phyloP scores from a whole-genome alignment of 2,329 filamentous ascomycete species.

The Moelleriella libera region DNA sequence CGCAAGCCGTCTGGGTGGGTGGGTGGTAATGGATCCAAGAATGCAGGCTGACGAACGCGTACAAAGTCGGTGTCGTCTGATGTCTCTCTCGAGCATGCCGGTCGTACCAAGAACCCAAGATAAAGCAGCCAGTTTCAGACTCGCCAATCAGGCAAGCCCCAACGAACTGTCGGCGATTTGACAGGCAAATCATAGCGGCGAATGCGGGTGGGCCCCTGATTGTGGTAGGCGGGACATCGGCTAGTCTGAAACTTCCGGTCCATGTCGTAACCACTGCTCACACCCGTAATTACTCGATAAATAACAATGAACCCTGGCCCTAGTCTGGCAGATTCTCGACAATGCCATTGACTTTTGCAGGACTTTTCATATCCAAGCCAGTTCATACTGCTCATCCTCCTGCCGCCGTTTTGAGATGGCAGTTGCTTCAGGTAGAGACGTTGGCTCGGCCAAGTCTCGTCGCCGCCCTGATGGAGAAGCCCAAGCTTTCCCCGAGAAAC shows the following conservation, averaged over 20 bases:
- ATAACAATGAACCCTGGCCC: no score
- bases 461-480: conserved; percentile 29
- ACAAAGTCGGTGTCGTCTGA: no score
- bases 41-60: no score
- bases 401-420: conserved; percentile 9
- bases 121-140: no score
- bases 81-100: no score
- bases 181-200: neutral
- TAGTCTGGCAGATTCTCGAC: no score
- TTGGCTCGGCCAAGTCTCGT: conserved; percentile 17
- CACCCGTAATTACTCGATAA: neutral
- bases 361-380: neutral
- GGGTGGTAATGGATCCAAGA: no score
- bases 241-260: neutral
- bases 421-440: conserved; percentile 14
- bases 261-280: neutral
- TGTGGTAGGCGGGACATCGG: neutral
- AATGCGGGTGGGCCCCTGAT: neutral
- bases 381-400: neutral
- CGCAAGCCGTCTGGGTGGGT: no score
- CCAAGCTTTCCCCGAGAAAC: conserved; percentile 27
- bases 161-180: neutral
- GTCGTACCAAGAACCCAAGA: no score
- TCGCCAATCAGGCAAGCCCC: no score
- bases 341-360: neutral